A percentile compares a stretch with the other conserved stretches of the same genome.
These are phyloP conservation scores for Amphirosellinia nigrospora DNA, from an alignment of 495 filamentous ascomycete species.

Conservation along the genomic window DNA sequence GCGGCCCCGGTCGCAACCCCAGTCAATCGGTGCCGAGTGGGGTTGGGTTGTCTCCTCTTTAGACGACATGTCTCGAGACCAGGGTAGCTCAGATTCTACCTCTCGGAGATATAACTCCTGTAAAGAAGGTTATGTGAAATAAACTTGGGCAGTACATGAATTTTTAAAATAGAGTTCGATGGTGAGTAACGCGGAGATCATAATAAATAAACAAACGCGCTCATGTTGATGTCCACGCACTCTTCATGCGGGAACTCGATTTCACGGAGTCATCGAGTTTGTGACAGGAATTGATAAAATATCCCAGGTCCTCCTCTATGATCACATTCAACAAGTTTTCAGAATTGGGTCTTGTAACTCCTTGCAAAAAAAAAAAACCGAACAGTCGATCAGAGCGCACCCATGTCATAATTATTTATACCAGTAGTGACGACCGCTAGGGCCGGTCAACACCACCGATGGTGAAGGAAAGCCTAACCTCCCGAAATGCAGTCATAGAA, in stretches of 20 bases:
- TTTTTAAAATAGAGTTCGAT: not conserved
- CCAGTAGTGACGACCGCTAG: not conserved
- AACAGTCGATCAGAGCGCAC: not conserved
- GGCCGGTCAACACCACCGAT: not conserved
- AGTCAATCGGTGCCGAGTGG: constrained; percentile 7
- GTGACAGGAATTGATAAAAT: not conserved
- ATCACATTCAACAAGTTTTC: not conserved
- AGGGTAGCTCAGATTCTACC: not conserved
- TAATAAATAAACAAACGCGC: too few relatives aligned
- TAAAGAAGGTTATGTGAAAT: not conserved
- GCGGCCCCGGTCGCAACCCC: too few relatives aligned
- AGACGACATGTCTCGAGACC: not conserved
- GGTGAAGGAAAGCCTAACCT: not conserved
- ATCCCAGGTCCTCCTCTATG: not conserved
- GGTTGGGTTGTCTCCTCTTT: not conserved
- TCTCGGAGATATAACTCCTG: not conserved
- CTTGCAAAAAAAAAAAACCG: not conserved
- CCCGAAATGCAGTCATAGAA: not conserved
- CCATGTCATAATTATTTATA: not conserved
- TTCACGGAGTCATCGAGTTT: not conserved
- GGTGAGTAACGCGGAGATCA: not conserved
- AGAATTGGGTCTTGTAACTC: not conserved
- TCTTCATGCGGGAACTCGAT: not conserved
- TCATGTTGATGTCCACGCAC: not conserved
- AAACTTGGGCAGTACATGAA: not conserved